Evolutionary conservation across 2,329 filamentous ascomycete species (phyloP), one percentile per base, ranked within the genome.

Genomic region (Pezicula radicicola): DNA sequence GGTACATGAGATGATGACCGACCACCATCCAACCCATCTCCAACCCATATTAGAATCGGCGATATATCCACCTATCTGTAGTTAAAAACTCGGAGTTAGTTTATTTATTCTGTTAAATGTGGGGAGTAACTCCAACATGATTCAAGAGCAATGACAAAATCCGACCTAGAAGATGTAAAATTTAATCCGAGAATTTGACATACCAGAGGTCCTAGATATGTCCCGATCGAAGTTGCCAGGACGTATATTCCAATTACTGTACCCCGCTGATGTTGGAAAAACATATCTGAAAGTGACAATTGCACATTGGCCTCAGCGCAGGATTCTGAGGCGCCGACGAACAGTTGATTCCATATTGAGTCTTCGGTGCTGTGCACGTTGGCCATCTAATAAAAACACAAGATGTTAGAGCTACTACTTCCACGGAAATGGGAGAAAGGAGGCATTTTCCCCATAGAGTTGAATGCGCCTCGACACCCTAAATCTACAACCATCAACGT

Each of bases 241-340:
- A 80, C 77, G 58, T 82, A 83, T 25, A 81, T 60, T 51, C 79
- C 79, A 6, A 82, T 68, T 1, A 78, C 76, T 1, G 72, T 71
- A 39, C 79, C 79, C 41, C 78, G 73, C 53, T 79, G 77, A 58
- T 83, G 79, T 65, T 81, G 76, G 55, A 78, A 82, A 68, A 79
- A 82, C 28, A 82, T 71, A 57, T 82, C 79, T 7, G 79, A 76
- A 27, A 83, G 67, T 2, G 77, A 80, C n/a, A 81, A 65, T 59
- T 83, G 79, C 6, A 78, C 79, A 28, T 77, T 73, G 0, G 79
- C 79, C 63, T 83, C 79, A 2, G 77, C 78, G 40, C 77, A 77
- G 8, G 77, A 73, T 63, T 82, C 78, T 4, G 79, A 81, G 3
- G 78, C 78, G 15, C 79, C 79, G 2, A 82, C 76, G 50, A 82